These are phyloP conservation scores for Gaeumannomyces tritici DNA, from an alignment of 2,329 filamentous ascomycete genomes.

Conservation along the genomic window DNA sequence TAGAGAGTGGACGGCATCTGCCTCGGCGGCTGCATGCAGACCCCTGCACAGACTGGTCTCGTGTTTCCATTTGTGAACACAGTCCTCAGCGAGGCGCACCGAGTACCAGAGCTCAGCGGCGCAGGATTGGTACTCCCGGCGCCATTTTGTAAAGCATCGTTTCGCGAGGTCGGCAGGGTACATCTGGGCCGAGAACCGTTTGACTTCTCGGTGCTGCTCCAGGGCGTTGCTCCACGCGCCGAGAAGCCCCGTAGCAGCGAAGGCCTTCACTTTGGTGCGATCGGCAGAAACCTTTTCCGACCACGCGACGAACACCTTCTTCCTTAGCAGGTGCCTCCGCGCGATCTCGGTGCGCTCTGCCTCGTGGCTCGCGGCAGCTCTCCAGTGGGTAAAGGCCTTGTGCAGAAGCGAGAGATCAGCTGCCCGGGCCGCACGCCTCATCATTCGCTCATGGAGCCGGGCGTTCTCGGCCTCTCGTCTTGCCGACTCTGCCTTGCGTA, in stretches of 20 bases:
- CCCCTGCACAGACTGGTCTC: neutral
- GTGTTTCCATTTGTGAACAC: neutral
- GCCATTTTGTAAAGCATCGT: neutral
- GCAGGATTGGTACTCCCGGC: neutral
- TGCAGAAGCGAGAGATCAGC: constrained; percentile 56
- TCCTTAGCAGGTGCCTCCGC: constrained; percentile 59
- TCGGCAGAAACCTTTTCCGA: constrained; percentile 54
- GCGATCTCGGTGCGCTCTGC: constrained; percentile 57
- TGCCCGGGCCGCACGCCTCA: constrained; percentile 51
- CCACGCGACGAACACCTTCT: constrained; percentile 62
- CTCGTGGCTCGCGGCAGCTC: constrained; percentile 52
- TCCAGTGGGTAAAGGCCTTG: constrained; percentile 62
- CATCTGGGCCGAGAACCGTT: neutral
- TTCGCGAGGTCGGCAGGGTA: neutral
- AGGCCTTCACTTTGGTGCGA: constrained; percentile 36
- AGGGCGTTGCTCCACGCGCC: neutral
- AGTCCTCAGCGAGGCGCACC: neutral
- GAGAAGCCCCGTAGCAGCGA: constrained; percentile 7
- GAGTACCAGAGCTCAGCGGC: neutral
- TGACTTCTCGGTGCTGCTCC: neutral
- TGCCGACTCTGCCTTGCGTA: neutral
- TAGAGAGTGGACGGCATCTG: neutral
- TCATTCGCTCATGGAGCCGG: constrained; percentile 26
- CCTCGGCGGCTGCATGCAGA: neutral
- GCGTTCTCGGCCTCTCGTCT: constrained; percentile 1